Evolutionary conservation across 2,329 filamentous ascomycete genomes (phyloP), one percentile per base, ranked within the genome.

Genomic region (Magnaporthiopsis poae): DNA sequence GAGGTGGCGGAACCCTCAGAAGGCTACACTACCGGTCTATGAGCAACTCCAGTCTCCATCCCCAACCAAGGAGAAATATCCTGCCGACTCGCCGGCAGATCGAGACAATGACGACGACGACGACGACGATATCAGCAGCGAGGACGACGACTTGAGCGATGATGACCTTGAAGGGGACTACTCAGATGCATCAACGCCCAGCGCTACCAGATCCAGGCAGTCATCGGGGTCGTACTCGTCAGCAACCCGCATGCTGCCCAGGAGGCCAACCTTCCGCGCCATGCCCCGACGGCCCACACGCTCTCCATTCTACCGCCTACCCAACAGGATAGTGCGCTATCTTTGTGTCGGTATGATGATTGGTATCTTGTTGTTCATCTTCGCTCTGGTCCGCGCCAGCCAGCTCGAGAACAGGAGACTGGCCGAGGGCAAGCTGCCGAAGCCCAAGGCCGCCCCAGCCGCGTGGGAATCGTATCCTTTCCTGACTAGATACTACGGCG

Each of bases 381-480:
- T 91, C 67, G 87, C 84, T 66, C 81, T 97, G 52, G 84, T 91
- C 65, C 85, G 90, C 35, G 88, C 90, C 69, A 92, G 90, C 72
- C 84, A 90, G 72, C 78, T 85, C 25, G 90, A 90, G 70, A 89
- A 91, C 73, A 83, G 80, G 72, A 83, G 81, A 68, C 79, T 89
- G 29, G 79, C 84, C 68, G 76, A 83, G 65, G 83, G 84, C 39
- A 81, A 82, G 67, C 74, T 89, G 35, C 83, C 85, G 21, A 86
- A 87, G 69, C 83, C 83, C 15, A 82, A 86, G 0, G 77, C 85
- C 0, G 85, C 87, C 27, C 90, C 91, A 15, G 86, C 88, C 0
- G 77, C 85, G 5, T 98, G 93, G 92, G 91, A 96, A 75, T 85
- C 84, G 12, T 98, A 96, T 74, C 86, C 88, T 0, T 96, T 96